phyloP scores from a whole-genome alignment of 2,329 filamentous ascomycete genomes.

The Plectosphaerella cucumerina region DNA sequence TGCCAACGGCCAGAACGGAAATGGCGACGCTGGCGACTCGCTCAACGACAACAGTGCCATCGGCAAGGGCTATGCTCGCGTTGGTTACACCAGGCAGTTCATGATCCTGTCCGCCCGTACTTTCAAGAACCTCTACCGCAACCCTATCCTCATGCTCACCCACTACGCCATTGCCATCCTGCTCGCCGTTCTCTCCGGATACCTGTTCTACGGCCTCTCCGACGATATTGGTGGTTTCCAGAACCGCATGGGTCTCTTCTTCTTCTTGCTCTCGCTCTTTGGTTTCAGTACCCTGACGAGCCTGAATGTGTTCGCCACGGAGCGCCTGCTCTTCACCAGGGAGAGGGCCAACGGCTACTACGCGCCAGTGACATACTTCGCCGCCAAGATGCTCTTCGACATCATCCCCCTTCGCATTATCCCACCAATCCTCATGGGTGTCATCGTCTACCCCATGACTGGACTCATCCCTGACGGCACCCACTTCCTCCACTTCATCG shows the following conservation, averaged over 20 bases:
- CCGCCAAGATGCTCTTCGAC: slow-evolving; percentile 96
- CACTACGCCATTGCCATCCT: slow-evolving; percentile 97
- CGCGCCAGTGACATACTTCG: slow-evolving; percentile 87
- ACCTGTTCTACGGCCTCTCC: slow-evolving; percentile 91
- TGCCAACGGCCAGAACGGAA: slow-evolving; percentile 62
- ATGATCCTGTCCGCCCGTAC: slow-evolving; percentile 84
- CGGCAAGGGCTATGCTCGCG: slow-evolving; percentile 76
- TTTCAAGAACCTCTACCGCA: slow-evolving; percentile 96
- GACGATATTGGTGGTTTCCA: slow-evolving; percentile 98
- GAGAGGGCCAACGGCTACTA: slow-evolving; percentile 98
- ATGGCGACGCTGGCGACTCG: slow-evolving; percentile 48
- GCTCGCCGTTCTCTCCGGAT: slow-evolving; percentile 89
- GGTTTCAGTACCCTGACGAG: slow-evolving; percentile 95
- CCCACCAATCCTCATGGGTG: slow-evolving; percentile 89
- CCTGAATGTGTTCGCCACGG: slow-evolving; percentile 86
- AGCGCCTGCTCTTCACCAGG: slow-evolving; percentile 84
- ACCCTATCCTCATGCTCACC: slow-evolving; percentile 96
- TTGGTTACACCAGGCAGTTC: slow-evolving; percentile 80
- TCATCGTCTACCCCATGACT: slow-evolving; percentile 97
- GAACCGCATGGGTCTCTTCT: slow-evolving; percentile 93
- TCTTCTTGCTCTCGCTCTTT: slow-evolving; percentile 93
- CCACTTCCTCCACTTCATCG: slow-evolving; percentile 87
- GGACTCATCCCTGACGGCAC: slow-evolving; percentile 76
- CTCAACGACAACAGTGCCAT: slow-evolving; percentile 50
- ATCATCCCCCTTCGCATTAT: slow-evolving; percentile 92